Evolutionary conservation across 306 rosid species (phyloP).

Genomic region (Aeschynomene evenia): DNA sequence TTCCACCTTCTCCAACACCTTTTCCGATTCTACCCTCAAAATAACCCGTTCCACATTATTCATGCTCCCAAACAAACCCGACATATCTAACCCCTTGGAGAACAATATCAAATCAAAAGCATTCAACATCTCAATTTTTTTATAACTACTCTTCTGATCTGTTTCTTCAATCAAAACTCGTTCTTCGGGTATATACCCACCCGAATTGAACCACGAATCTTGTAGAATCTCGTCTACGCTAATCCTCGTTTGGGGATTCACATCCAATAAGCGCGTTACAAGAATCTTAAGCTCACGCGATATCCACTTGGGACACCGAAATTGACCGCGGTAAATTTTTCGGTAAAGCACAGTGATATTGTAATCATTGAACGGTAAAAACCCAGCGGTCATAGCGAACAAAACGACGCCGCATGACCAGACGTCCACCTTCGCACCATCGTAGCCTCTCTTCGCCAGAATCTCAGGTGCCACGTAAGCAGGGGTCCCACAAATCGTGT

Average conservation of each 20-base stretch:
- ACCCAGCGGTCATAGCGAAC: constrained; percentile 51
- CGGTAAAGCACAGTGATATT: constrained; percentile 54
- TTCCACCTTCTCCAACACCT: constrained; percentile 42
- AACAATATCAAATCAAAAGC: constrained; percentile 81
- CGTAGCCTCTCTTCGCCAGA: constrained; percentile 67
- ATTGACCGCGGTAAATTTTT: constrained; percentile 75
- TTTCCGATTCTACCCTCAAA: constrained; percentile 43
- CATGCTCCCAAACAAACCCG: constrained; percentile 43
- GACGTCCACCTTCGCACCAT: constrained; percentile 68
- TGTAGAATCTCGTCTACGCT: constrained; percentile 51
- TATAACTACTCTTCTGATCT: background rate
- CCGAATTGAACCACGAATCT: constrained; percentile 61
- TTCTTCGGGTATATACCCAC: background rate
- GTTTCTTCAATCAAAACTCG: background rate
- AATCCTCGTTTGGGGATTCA: constrained; percentile 60
- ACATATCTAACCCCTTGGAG: constrained; percentile 62
- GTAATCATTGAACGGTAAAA: constrained; percentile 71
- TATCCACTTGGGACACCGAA: constrained; percentile 61
- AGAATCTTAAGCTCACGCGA: constrained; percentile 41
- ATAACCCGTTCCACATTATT: constrained; percentile 48
- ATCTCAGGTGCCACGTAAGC: constrained; percentile 91
- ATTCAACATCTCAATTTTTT: constrained; percentile 37
- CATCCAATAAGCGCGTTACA: constrained; percentile 57
- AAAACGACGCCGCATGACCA: constrained; percentile 89
- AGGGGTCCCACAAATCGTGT: constrained; percentile 85